A percentile compares a stretch with the other conserved stretches of the same genome.
phyloP scores from a whole-genome alignment of 257 asterid genomes.

The Coffea eugenioides region DNA sequence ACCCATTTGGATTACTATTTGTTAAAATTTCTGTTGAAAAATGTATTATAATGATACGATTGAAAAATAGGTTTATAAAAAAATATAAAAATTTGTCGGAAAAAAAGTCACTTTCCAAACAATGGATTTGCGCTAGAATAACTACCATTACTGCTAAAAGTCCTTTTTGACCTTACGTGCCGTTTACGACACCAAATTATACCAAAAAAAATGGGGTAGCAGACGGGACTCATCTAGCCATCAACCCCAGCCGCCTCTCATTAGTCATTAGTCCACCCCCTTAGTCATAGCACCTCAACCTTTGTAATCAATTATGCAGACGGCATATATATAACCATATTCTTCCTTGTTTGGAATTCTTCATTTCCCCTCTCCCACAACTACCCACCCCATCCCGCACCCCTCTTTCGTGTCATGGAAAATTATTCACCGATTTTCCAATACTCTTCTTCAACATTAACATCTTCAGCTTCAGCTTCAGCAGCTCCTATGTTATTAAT shows the following conservation, averaged over 20 bases:
- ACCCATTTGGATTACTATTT: too few relatives aligned
- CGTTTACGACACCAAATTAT: constrained; percentile 34
- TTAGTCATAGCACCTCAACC: neutral
- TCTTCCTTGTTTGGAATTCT: constrained; percentile 20
- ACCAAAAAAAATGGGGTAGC: neutral
- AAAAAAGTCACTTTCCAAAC: too few relatives aligned
- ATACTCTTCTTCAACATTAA: constrained; percentile 22
- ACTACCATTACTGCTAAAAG: neutral
- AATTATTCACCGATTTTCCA: constrained; percentile 29
- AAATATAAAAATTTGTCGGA: too few relatives aligned
- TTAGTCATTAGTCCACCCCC: constrained; percentile 14
- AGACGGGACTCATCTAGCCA: constrained; percentile 16
- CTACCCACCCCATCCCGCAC: neutral
- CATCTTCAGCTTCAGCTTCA: constrained; percentile 12
- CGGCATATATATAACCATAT: neutral
- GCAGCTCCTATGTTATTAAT: constrained; percentile 13
- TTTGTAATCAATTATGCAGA: too few relatives aligned
- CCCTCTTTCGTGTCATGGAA: constrained; percentile 30
- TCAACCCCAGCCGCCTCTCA: constrained; percentile 40
- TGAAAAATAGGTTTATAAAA: too few relatives aligned
- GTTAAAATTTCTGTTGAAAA: too few relatives aligned
- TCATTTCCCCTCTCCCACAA: neutral
- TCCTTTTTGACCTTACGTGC: constrained; percentile 40
- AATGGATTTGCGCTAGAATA: constrained; percentile 4
- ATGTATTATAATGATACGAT: too few relatives aligned